Evolutionary conservation across 2,329 filamentous ascomycete genomes (phyloP).

Genomic region (Aspergillaceae sp.): DNA sequence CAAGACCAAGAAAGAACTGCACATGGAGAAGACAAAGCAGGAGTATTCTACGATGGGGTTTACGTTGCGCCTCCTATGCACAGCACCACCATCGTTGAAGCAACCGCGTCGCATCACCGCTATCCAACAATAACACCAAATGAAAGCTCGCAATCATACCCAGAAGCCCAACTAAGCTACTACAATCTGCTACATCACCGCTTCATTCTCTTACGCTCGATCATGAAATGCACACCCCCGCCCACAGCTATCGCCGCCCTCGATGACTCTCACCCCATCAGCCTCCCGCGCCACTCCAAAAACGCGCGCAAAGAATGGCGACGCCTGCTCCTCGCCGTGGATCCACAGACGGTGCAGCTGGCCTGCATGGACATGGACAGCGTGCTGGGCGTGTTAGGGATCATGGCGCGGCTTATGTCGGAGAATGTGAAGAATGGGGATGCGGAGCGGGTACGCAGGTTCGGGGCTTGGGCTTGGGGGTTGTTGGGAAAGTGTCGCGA

Average conservation of each 20-base stretch:
- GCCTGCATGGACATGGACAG: conserved; percentile 51
- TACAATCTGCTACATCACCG: conserved; percentile 56
- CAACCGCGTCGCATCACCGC: neutral
- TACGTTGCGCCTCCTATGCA: conserved; percentile 56
- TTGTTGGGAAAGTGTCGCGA: conserved; percentile 68
- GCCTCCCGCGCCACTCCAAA: conserved; percentile 47
- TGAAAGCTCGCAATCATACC: conserved; percentile 11
- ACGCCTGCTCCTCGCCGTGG: conserved; percentile 27
- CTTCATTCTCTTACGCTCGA: conserved; percentile 56
- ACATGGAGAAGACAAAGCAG: conserved; percentile 42
- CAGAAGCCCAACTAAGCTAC: conserved; percentile 56
- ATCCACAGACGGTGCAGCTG: conserved; percentile 44
- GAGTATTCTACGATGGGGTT: conserved; percentile 69
- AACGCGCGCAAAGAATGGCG: conserved; percentile 51
- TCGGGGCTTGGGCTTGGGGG: conserved; percentile 80
- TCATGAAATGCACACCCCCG: conserved; percentile 51
- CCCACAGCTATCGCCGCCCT: conserved; percentile 46
- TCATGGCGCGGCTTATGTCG: conserved; percentile 50
- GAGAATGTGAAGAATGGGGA: conserved; percentile 56
- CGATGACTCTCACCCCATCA: conserved; percentile 43
- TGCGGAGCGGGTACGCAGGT: conserved; percentile 53
- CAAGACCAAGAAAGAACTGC: conserved; percentile 18
- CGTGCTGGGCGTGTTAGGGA: conserved; percentile 56
- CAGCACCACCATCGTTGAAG: too few relatives aligned
- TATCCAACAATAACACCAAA: neutral